phyloP scores from a whole-genome alignment of 2,329 filamentous ascomycete species.

The Tolypocladium ophioglossoides region DNA sequence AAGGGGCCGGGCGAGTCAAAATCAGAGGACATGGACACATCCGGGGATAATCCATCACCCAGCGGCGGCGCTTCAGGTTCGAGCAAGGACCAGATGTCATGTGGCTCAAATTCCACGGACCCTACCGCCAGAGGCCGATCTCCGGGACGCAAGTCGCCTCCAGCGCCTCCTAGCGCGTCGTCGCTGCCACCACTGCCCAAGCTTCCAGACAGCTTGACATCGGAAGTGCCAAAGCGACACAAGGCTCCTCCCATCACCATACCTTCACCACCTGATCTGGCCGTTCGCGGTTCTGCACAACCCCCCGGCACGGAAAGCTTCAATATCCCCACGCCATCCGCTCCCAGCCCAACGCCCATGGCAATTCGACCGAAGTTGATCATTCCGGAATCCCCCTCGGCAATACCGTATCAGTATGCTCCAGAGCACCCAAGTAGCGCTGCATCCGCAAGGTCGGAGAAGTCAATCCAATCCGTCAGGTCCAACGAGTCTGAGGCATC shows the following conservation, averaged over 20 bases:
- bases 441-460: slow-evolving; percentile 10
- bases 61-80: background rate
- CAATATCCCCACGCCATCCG: slow-evolving; percentile 19
- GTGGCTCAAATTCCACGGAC: slow-evolving; percentile 1
- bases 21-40: background rate
- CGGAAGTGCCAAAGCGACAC: background rate
- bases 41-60: background rate
- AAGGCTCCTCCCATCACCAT: background rate
- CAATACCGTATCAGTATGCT: slow-evolving; percentile 2
- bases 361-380: slow-evolving; percentile 17
- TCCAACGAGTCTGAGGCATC: slow-evolving; percentile 14
- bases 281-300: background rate
- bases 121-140: background rate
- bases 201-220: background rate
- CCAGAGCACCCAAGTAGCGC: slow-evolving; percentile 5
- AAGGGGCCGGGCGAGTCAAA: background rate
- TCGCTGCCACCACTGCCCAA: background rate
- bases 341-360: slow-evolving; percentile 21
- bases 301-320: background rate
- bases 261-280: background rate
- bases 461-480: slow-evolving; percentile 10
- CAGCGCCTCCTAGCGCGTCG: background rate
- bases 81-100: slow-evolving; percentile 6
- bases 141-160: background rate
- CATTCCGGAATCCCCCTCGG: slow-evolving; percentile 13